Base-by-base conservation (phyloP, 352 stramenopile genomes). In the Globisporangium nodosum region DNA sequence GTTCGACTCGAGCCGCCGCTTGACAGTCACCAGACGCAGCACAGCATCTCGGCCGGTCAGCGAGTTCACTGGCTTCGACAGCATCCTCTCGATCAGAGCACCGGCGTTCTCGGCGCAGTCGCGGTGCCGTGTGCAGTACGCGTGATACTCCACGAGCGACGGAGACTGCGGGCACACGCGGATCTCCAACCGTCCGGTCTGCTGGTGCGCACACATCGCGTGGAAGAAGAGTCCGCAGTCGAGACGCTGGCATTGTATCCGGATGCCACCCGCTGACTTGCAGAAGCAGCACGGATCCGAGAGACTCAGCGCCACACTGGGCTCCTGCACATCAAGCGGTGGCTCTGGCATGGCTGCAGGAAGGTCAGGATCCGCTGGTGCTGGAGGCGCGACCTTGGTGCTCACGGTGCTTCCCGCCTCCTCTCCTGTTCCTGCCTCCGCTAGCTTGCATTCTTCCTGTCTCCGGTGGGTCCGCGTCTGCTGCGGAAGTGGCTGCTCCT, bases 51-150 rank as follows among this genome's bases (percentile, higher is more conserved):
- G 76, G 15, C 77, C 74, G 8, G 80, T 63, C 56, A 81, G 63
- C 9, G 78, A 58, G 7, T 56, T 61, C 27, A 93, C 72, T 8
- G 74, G 72, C 21, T 77, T 76, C 12, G 76, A 80, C 52, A 81
- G 58, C 35, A 93, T 60, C 54, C 82, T 87, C 8, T 72, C 66
- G 8, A 84, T 46, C 1, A 93, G 43, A 35, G 74, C 64, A 3
- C 51, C 56, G 51, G 88, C 63, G 49, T 83, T 67, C 24, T 76
- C 59, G 5, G 61, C 63, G 35, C 68, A 70, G 4, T 66, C 52
- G 7, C 58, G 56, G 68, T 93, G 84, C 5, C 81, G 84, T n/a
- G 74, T 68, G 33, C 84, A 93, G 57, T 88, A 93, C 24, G 71
- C 79, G 52, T 88, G 77, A 49, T 74, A 78, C 43, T 80, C 67